Conservation (phyloP, 2,329 filamentous ascomycete genomes). For the Hypoxylon sp. region DNA sequence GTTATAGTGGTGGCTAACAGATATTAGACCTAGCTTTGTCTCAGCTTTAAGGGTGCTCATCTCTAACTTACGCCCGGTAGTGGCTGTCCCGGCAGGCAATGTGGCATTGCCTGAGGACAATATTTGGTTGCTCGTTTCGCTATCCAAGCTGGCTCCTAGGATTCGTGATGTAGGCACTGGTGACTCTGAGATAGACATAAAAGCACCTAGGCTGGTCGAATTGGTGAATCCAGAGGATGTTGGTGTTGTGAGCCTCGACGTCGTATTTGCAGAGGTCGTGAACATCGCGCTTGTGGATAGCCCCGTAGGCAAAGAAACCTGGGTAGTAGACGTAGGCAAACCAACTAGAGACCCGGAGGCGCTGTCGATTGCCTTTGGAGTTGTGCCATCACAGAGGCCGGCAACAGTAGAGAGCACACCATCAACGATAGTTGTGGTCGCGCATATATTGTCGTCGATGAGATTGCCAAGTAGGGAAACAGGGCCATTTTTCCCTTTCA, state of each 20-base stretch:
- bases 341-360: slow-evolving; percentile 21
- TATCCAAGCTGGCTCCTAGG: neutral
- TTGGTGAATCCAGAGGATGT: neutral
- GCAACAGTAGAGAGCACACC: slow-evolving; percentile 39
- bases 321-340: neutral
- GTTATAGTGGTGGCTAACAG: neutral
- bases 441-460: slow-evolving; percentile 39
- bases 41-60: neutral
- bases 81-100: neutral
- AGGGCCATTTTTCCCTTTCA: slow-evolving; percentile 31
- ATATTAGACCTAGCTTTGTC: neutral
- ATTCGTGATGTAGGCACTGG: neutral
- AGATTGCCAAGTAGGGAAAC: slow-evolving; percentile 34
- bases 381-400: slow-evolving; percentile 38
- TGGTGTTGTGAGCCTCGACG: neutral
- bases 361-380: slow-evolving; percentile 26
- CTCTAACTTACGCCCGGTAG: slow-evolving; percentile 29
- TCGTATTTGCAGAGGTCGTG: neutral
- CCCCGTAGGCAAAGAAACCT: slow-evolving; percentile 11
- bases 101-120: neutral
- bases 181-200: neutral
- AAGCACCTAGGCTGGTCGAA: neutral
- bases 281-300: neutral
- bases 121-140: neutral
- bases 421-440: slow-evolving; percentile 34